Evolutionary conservation across 2,329 filamentous ascomycete species (phyloP), one percentile per base, ranked within the genome.

Genomic region (Colletotrichum horii): DNA sequence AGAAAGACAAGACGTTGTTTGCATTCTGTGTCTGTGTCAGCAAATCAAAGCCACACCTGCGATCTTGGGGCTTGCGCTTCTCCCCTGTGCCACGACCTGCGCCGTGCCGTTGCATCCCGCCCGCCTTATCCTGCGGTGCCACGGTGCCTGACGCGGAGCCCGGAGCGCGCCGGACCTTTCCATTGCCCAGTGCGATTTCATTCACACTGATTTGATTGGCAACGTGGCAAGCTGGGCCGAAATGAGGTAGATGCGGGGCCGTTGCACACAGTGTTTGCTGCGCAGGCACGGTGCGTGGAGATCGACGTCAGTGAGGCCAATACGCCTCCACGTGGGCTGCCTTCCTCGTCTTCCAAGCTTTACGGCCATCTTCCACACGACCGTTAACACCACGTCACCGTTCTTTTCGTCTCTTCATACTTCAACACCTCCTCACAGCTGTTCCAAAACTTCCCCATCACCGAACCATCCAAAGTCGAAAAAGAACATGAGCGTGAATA

Each of bases 231-330:
- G 62, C 36, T 66, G 30, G 19, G 26, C 52, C 24, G 24, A 28
- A 14, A 30, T 30, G 30, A 60, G 22, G 22, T 32, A 26, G 19
- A 71, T 66, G 67, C 24, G 72, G 67, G 58, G 34, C 68, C 11
- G 14, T 9, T 28, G 19, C 64, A 22, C 26, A 73, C 73, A 64
- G 62, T 67, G 56, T 61, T 22, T 24, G 0, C 1, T 5, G 22
- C 1, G 3, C 1, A 8, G 32, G 16, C 28, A 56, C 58, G 15
- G 24, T 58, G 38, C 68, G n/a, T 14, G n/a, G 38, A 71, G 58
- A 43, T 26, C 73, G 61, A 75, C 73, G 73, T 75, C 64, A 73
- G 70, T 73, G 73, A 75, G 70, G 73, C 70, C 52, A 58, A 34
- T 36, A 71, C 61, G 61, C 68, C 61, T 66, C 67, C 72, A 74